Evolutionary conservation across 495 filamentous ascomycete genomes (phyloP).

Genomic region (Venustampulla echinocandica): DNA sequence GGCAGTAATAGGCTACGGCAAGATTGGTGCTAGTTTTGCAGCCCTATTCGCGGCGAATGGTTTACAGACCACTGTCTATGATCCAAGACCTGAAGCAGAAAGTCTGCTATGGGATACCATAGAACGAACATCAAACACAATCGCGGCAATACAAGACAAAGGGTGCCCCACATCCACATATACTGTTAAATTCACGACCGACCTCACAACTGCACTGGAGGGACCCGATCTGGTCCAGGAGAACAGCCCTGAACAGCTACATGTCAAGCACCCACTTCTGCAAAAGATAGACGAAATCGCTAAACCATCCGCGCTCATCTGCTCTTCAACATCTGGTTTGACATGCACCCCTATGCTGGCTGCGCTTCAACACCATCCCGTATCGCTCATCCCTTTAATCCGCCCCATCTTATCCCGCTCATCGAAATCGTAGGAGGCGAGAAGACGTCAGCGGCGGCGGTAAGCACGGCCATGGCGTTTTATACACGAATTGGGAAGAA

Average conservation of each 20-base stretch:
- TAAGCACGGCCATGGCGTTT: slow-evolving; percentile 39
- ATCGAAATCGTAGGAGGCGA: slow-evolving; percentile 49
- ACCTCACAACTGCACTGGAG: neutral
- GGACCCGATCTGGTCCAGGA: neutral
- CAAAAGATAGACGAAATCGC: neutral
- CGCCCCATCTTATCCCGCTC: slow-evolving; percentile 54
- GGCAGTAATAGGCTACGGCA: slow-evolving; percentile 20
- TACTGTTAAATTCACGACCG: neutral
- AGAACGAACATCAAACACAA: neutral
- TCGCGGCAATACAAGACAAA: neutral
- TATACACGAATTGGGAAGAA: slow-evolving; percentile 38
- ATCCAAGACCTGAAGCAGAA: slow-evolving; percentile 14
- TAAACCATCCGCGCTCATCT: slow-evolving; percentile 10
- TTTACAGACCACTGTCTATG: slow-evolving; percentile 11
- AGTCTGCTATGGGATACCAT: slow-evolving; percentile 4
- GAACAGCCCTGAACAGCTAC: neutral
- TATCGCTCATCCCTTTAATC: slow-evolving; percentile 55
- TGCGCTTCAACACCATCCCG: slow-evolving; percentile 28
- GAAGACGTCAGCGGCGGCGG: slow-evolving; percentile 28
- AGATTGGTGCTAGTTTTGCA: slow-evolving; percentile 17
- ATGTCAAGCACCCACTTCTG: neutral
- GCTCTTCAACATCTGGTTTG: slow-evolving; percentile 22
- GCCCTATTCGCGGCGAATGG: slow-evolving; percentile 18
- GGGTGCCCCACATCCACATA: neutral
- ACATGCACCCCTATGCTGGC: slow-evolving; percentile 16